Conservation (phyloP, 768 basidiomycete genomes). For the Lentinula aciculospora region DNA sequence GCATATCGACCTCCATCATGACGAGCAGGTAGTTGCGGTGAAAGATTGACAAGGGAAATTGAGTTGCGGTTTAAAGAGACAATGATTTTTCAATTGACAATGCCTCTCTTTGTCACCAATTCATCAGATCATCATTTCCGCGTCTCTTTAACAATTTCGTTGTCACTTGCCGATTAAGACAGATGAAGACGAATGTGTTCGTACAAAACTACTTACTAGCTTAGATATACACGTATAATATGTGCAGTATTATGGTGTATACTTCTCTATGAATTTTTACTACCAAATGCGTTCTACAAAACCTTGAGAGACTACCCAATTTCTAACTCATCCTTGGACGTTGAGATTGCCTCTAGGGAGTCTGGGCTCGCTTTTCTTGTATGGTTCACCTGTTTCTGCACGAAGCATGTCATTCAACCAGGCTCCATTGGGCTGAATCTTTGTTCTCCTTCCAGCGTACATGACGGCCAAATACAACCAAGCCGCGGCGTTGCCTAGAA, state of each 20-base stretch:
- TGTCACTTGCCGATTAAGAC: neutral
- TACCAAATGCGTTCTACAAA: neutral
- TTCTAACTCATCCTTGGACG: conserved; percentile 41
- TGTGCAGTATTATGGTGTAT: neutral
- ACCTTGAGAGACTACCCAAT: neutral
- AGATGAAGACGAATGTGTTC: neutral
- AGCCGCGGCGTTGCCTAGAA: conserved; percentile 14
- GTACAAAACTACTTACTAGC: neutral
- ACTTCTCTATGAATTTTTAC: neutral
- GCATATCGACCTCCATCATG: conserved; percentile 56
- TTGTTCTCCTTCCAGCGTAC: conserved; percentile 62
- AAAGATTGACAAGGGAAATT: neutral
- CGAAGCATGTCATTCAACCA: conserved; percentile 84
- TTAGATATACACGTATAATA: neutral
- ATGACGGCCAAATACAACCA: conserved; percentile 75
- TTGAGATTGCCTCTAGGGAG: conserved; percentile 59
- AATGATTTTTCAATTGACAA: neutral
- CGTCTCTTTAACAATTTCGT: neutral
- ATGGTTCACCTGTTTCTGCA: conserved; percentile 68
- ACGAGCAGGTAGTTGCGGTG: conserved; percentile 18
- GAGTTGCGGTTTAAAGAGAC: too few relatives aligned
- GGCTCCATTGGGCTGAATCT: conserved; percentile 73
- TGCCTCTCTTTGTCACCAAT: neutral
- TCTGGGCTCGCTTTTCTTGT: conserved; percentile 61
- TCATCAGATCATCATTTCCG: neutral